These are phyloP conservation scores for Plantago major DNA, from an alignment of 257 asterid species.

Conservation along the genomic window DNA sequence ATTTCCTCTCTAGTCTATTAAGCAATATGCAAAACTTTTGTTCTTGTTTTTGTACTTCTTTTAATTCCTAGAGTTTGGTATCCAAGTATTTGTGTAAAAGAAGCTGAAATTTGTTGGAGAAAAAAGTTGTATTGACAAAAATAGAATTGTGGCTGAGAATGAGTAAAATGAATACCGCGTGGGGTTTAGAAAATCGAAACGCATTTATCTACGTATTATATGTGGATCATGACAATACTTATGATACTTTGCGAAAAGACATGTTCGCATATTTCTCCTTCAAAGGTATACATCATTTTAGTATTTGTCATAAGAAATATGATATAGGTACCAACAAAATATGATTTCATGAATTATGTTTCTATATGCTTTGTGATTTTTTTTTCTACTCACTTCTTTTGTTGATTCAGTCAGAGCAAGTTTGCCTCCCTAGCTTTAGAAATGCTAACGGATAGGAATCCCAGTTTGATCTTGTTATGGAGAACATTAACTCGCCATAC, in stretches of 20 bases:
- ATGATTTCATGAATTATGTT: neutral
- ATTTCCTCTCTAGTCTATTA: neutral
- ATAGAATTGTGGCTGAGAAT: neutral
- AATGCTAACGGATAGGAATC: conserved; percentile 23
- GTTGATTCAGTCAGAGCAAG: conserved; percentile 26
- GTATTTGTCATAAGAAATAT: neutral
- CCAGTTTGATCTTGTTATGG: conserved; percentile 24
- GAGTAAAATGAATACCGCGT: neutral
- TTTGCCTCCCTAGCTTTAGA: conserved; percentile 30
- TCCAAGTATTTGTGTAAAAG: too few species aligned
- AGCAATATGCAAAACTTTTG: too few species aligned
- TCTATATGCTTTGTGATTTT: neutral
- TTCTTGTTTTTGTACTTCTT: too few species aligned
- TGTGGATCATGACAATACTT: conserved; percentile 20
- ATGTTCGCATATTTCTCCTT: conserved; percentile 14
- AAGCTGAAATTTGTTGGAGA: too few species aligned
- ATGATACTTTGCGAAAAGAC: neutral
- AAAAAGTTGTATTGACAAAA: neutral
- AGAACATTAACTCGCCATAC: conserved; percentile 29
- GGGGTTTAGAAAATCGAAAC: neutral
- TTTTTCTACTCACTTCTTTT: too few species aligned
- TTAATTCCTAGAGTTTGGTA: too few species aligned
- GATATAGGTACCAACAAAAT: neutral
- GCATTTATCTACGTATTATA: conserved; percentile 20
- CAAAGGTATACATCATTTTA: conserved; percentile 14